Conservation (phyloP, 2,329 filamentous ascomycete species). For the Emydomyces testavorans region DNA sequence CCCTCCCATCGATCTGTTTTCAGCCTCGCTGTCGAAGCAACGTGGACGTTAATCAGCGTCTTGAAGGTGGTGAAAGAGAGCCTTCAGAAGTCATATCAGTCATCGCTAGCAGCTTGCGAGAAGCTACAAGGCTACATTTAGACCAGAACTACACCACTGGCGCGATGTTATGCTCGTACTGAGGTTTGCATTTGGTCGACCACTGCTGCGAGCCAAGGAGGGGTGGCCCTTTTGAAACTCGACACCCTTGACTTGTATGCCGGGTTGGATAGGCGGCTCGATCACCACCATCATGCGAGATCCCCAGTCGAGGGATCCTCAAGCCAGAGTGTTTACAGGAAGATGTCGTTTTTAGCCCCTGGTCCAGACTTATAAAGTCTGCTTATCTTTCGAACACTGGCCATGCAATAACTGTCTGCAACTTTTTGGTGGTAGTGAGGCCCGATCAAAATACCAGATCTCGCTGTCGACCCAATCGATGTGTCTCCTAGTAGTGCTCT, state of each 20-base stretch:
- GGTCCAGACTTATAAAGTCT: not conserved
- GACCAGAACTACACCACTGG: not conserved
- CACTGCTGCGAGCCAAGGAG: not conserved
- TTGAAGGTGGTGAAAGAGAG: not conserved
- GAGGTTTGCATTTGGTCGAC: not conserved
- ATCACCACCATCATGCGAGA: not conserved
- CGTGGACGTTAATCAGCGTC: not conserved
- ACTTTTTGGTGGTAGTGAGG: not conserved
- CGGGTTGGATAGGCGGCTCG: conserved; percentile 2
- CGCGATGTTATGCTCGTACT: not conserved
- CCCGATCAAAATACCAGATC: not conserved
- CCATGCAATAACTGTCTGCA: not conserved
- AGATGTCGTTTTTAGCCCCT: not conserved
- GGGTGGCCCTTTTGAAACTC: not conserved
- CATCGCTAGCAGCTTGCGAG: not conserved
- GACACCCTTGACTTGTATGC: conserved; percentile 5
- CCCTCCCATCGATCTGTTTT: conserved; percentile 4
- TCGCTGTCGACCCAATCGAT: not conserved
- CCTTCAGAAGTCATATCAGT: not conserved
- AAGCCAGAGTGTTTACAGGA: not conserved
- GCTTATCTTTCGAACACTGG: not conserved
- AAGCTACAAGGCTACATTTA: not conserved
- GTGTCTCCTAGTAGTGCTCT: not conserved
- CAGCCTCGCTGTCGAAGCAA: not conserved
- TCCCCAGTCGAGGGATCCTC: not conserved